A percentile compares a stretch with the other conserved stretches of the same genome.
phyloP scores from a whole-genome alignment of 345 rosid species.

The Carallia pectinifolia region DNA sequence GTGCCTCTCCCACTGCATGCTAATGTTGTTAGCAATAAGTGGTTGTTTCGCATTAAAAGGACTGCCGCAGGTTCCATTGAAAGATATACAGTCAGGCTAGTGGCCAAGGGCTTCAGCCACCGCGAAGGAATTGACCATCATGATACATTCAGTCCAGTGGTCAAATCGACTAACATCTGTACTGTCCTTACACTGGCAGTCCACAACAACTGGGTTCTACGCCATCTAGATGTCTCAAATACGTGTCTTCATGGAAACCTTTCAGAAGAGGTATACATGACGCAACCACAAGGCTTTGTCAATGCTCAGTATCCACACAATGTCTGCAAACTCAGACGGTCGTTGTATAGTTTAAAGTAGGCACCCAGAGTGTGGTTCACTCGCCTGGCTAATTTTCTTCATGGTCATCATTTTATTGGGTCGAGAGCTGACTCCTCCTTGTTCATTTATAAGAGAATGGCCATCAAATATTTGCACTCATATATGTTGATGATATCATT shows the following conservation, averaged over 20 bases:
- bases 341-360: background rate
- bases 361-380: background rate
- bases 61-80: background rate
- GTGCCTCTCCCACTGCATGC: background rate
- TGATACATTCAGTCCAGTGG: background rate
- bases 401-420: background rate
- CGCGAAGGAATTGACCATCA: background rate
- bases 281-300: background rate
- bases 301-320: background rate
- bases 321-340: background rate
- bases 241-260: background rate
- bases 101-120: background rate
- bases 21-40: background rate
- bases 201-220: background rate
- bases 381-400: background rate
- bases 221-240: too few relatives aligned
- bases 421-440: background rate
- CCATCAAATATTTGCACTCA: background rate
- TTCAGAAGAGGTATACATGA: background rate
- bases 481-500: background rate
- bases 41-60: background rate
- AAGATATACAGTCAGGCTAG: background rate
- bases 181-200: background rate
- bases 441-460: background rate
- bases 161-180: background rate